Evolutionary conservation across 495 filamentous ascomycete species (phyloP).

Genomic region (Annulohypoxylon moriforme): DNA sequence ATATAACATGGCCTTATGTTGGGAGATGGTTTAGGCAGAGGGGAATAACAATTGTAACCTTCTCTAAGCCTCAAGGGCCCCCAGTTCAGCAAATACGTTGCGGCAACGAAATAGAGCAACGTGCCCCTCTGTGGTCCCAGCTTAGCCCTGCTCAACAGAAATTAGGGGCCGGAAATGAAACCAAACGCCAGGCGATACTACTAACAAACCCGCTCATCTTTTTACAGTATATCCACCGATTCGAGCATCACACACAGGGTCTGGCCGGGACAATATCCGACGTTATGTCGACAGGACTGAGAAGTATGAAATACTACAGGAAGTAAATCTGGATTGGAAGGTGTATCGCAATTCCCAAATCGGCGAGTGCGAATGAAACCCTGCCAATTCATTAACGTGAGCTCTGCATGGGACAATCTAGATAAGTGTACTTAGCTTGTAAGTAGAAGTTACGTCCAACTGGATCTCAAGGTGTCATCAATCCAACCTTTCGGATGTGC

Average conservation of each 20-base stretch:
- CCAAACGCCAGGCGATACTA: background rate
- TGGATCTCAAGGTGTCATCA: background rate
- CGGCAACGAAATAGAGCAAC: background rate
- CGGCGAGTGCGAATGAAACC: background rate
- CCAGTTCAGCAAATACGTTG: background rate
- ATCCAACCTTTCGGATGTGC: constrained; percentile 5
- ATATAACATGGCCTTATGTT: background rate
- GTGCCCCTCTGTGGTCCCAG: background rate
- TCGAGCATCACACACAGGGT: background rate
- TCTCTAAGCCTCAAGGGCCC: background rate
- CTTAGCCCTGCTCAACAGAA: background rate
- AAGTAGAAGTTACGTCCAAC: background rate
- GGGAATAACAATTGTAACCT: background rate
- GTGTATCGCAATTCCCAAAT: background rate
- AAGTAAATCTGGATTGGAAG: background rate
- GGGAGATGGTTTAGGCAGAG: background rate
- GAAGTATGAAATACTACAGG: background rate
- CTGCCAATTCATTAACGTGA: background rate
- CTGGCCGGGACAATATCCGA: background rate
- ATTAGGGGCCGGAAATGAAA: background rate
- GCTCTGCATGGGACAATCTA: background rate
- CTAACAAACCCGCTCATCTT: background rate
- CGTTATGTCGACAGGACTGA: background rate
- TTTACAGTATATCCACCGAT: background rate
- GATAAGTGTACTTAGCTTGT: background rate